A percentile compares a stretch with the other conserved stretches of the same genome.
Evolutionary conservation across 169 alveolate genomes (phyloP).

Genomic region (Toxoplasma gondii): DNA sequence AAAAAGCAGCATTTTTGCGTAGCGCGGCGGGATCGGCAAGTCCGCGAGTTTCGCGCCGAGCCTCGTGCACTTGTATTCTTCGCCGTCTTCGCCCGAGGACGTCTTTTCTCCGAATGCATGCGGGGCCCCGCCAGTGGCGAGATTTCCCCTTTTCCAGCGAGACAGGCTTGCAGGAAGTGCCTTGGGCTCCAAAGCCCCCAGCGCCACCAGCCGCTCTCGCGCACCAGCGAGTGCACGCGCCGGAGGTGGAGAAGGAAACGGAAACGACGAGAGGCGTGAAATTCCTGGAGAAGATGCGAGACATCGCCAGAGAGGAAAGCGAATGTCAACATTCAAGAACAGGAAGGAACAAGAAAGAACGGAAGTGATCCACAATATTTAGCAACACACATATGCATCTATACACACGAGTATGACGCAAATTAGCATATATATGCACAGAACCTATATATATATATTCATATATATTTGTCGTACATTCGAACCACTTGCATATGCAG

Average conservation of each 20-base stretch:
- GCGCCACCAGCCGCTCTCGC: slow-evolving; percentile 58
- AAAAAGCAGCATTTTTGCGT: slow-evolving; percentile 65
- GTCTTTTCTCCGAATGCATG: neutral
- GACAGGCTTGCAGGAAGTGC: neutral
- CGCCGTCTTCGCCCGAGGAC: slow-evolving; percentile 43
- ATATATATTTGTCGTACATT: too few species aligned
- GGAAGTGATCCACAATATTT: neutral
- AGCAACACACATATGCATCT: neutral
- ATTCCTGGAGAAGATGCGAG: slow-evolving; percentile 49
- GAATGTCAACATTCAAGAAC: neutral
- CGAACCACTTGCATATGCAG: too few species aligned
- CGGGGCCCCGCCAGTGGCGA: neutral
- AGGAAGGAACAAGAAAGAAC: neutral
- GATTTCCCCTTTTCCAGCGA: neutral
- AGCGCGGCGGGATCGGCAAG: slow-evolving; percentile 72
- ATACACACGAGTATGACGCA: too few species aligned
- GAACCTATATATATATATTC: too few species aligned
- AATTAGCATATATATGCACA: too few species aligned
- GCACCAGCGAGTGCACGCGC: slow-evolving; percentile 59
- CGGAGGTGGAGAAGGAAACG: slow-evolving; percentile 71
- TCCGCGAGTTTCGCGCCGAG: slow-evolving; percentile 66
- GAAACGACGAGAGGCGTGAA: slow-evolving; percentile 65
- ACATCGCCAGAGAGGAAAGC: neutral
- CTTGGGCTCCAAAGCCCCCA: slow-evolving; percentile 65
- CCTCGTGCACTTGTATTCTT: slow-evolving; percentile 58